Conservation (phyloP, 176 grass and related monocot genomes). For the Dendrocalamus sinicus region DNA sequence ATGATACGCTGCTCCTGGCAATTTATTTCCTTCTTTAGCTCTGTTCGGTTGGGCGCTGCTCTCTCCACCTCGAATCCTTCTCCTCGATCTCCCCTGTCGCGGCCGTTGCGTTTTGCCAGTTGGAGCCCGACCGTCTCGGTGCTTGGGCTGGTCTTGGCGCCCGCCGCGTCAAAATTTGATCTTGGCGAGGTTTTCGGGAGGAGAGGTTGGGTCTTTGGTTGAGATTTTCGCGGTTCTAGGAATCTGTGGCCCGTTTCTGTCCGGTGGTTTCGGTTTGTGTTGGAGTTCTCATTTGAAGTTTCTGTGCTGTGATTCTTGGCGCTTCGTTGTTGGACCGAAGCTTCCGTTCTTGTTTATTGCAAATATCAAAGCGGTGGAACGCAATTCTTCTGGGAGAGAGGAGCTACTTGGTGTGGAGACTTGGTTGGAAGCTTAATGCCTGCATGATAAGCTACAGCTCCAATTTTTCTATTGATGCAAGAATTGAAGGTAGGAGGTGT, state of each 20-base stretch:
- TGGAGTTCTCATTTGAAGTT: not conserved
- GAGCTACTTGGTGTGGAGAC: not conserved
- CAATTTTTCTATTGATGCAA: not conserved
- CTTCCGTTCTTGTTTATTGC: conserved; percentile 21
- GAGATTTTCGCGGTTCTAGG: conserved; percentile 16
- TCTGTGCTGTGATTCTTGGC: not conserved
- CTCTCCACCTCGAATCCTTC: not conserved
- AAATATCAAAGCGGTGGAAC: conserved; percentile 15
- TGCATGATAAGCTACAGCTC: not conserved
- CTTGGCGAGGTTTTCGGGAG: conserved; percentile 28
- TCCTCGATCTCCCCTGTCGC: conserved; percentile 24
- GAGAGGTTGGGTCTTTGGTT: conserved; percentile 30
- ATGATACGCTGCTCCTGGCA: conserved; percentile 35
- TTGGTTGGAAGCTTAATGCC: conserved; percentile 5
- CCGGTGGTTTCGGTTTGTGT: not conserved
- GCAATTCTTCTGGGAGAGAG: not conserved
- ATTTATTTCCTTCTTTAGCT: conserved; percentile 9
- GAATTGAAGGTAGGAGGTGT: not conserved
- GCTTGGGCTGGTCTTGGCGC: conserved; percentile 1
- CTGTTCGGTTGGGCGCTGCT: conserved; percentile 23
- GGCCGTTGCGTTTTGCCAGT: conserved; percentile 8
- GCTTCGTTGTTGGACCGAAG: not conserved
- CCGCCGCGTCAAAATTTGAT: conserved; percentile 34
- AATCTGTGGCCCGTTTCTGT: not conserved
- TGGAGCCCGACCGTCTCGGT: conserved; percentile 4